Base-by-base conservation (phyloP, 148 eudicot species). In the Chenopodium album region DNA sequence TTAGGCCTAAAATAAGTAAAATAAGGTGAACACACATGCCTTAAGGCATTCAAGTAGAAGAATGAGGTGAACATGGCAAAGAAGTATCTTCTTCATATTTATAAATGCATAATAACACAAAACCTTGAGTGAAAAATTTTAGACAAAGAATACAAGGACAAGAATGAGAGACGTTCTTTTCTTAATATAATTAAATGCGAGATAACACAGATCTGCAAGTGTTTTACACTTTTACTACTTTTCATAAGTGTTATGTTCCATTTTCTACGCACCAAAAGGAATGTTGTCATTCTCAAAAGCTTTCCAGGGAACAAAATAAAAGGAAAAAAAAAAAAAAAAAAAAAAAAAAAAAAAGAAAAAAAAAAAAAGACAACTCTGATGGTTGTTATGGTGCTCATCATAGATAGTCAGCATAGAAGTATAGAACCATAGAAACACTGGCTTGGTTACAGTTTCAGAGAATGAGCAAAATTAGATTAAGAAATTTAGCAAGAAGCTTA, bases 401-500 rank as follows among this genome's bases (percentile, higher is more conserved):
- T 37, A 11, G 31, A 7, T 29, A 67, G 19, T 12, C 73, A 69
- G 34, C 17, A 34, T 13, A 4, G 9, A 7, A 69, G 34, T 6
- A 32, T 13, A 4, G 9, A 7, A 69, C 47, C 65, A 64, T 8
- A 77, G 4, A 50, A 22, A n/a, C 64, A 44, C 62, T 56, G 3
- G 22, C 16, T 17, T 52, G 82, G 59, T 44, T 56, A 73, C 17
- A 46, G 66, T 60, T 41, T 23, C 13, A 73, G 9, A 31, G 79
- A 72, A 20, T 1, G 52, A 22, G 23, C 29, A 19, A 68, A 64
- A 22, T 22, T 41, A 26, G 20, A 22, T 13, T 9, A 3, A 82
- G 31, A 54, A 32, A 47, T 16, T 47, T 32, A 64, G 79, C 34
- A 20, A 67, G 70, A 50, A 37, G 80, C 98, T 87, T 87, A 95